Evolutionary conservation across 768 basidiomycete species (phyloP), one percentile per base, ranked within the genome.

Genomic region (Trametes punicea): DNA sequence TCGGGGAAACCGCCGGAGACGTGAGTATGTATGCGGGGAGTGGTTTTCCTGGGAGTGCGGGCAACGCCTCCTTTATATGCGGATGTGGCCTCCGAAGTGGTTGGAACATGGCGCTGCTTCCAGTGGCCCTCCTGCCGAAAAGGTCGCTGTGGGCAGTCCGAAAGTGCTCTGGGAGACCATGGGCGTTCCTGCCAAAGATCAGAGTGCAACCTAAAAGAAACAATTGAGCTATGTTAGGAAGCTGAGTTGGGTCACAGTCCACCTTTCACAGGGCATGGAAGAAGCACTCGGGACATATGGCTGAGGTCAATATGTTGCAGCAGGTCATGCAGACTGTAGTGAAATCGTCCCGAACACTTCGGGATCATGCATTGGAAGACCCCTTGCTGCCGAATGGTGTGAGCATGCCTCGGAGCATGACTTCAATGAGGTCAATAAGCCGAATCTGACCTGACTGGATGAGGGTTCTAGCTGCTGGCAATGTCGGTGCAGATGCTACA

Each of bases 211-310:
- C 46, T 56, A 30, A 11, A 20, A 16, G 2, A 3, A 38, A 13
- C 1, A 5, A 21, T 26, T 7, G 16, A 44, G 30, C 16, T 40
- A 16, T 26, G 16, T 10, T 6, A 9, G 25, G 34, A 9, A 15
- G 39, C 9, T 25, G 3, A 25, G 30, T 15, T 16, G 21, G 7
- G 16, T 18, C 16, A 6, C n/a, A 29, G 8, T 3, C 25, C 33
- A 64, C 63, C 63, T 52, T 57, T 16, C 10, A 55, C 25, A 2
- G 63, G 63, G 44, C 63, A 64, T 31, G 57, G 58, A 3, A 64
- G 23, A 1, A 50, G 29, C 0, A 64, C 11, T 34, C 58, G 47
- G 1, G 58, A 55, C 50, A 64, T 29, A 38, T 64, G 63, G 40
- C 60, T 61, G 0, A 54, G 45, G 31, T 52, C 34, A 3, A 64